Evolutionary conservation across 2,329 filamentous ascomycete genomes (phyloP).

Genomic region (Colletotrichum acutatum): DNA sequence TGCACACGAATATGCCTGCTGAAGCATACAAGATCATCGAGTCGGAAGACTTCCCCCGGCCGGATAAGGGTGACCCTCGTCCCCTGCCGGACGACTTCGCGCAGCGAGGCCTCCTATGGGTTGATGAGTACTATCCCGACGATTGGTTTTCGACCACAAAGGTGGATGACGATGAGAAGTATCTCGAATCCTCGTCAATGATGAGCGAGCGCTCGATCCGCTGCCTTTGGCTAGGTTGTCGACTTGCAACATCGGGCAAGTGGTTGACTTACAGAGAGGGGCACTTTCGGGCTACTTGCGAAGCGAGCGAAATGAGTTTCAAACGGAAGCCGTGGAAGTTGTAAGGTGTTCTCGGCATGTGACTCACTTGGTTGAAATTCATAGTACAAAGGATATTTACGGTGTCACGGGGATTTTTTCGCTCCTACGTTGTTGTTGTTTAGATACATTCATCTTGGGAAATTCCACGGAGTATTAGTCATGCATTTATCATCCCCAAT

Average conservation of each 20-base stretch:
- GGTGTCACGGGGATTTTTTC: no score
- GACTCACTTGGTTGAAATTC: no score
- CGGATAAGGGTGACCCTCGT: constrained; percentile 54
- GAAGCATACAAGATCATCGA: constrained; percentile 41
- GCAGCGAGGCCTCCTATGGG: constrained; percentile 72
- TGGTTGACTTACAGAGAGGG: constrained; percentile 63
- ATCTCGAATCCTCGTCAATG: constrained; percentile 70
- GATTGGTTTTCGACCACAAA: constrained; percentile 68
- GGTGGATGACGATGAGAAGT: constrained; percentile 74
- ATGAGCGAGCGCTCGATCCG: constrained; percentile 66
- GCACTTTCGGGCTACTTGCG: no score
- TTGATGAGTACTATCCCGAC: constrained; percentile 66
- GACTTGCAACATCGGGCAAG: constrained; percentile 53
- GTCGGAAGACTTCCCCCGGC: constrained; percentile 57
- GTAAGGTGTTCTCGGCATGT: no score
- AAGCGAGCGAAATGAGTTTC: no score
- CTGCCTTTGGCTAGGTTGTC: constrained; percentile 67
- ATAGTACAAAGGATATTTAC: no score
- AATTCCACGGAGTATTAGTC: no score
- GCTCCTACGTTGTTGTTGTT: no score
- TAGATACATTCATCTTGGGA: no score
- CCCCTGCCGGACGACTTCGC: constrained; percentile 78
- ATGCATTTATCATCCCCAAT: no score
- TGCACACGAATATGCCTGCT: constrained; percentile 14
- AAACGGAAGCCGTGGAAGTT: no score